phyloP scores from a whole-genome alignment of 805 yeast genomes.

The Wickerhamomyces mucosus region DNA sequence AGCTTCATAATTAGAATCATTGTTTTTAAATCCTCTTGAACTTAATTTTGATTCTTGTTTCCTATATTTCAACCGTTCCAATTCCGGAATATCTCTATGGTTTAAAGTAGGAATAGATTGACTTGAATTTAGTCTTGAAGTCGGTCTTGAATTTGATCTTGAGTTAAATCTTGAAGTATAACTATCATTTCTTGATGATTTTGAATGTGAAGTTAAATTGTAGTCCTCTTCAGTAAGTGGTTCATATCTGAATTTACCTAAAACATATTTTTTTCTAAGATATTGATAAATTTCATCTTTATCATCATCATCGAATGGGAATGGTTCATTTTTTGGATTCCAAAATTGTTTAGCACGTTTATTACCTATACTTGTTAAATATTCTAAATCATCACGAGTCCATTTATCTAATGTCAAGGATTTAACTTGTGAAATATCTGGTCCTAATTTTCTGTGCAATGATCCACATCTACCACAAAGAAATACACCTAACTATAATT shows the following conservation, averaged over 20 bases:
- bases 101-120: conserved; percentile 28
- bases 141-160: conserved; percentile 11
- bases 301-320: conserved; percentile 71
- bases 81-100: conserved; percentile 43
- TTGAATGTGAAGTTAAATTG: conserved; percentile 5
- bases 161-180: conserved; percentile 1
- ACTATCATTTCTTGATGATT: conserved; percentile 3
- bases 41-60: conserved; percentile 38
- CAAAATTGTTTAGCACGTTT: conserved; percentile 48
- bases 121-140: conserved; percentile 9
- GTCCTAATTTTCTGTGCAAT: conserved; percentile 58
- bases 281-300: conserved; percentile 48
- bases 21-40: conserved; percentile 48
- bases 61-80: conserved; percentile 42
- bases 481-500: conserved; percentile 45
- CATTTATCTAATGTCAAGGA: conserved; percentile 68
- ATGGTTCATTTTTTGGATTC: conserved; percentile 61
- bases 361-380: conserved; percentile 44
- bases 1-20: conserved; percentile 55
- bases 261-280: conserved; percentile 57
- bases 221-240: conserved; percentile 22
- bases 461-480: conserved; percentile 83
- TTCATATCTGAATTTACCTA: conserved; percentile 41
- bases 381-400: conserved; percentile 45
- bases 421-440: conserved; percentile 54